Conservation (phyloP, 78 protist species). For the Dictyostelium discoideum region dicty_2.7 NC_007091.3:1988501-1989000, state of each 20-base stretch:
- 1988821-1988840: conserved; percentile 10
- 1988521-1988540: conserved; percentile 42
- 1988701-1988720: neutral
- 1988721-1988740: neutral
- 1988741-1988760: conserved; percentile 36
- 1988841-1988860: conserved; percentile 63
- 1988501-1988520: conserved; percentile 17
- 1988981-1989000: conserved; percentile 51
- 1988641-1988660: conserved; percentile 2
- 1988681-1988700: neutral
- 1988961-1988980: conserved; percentile 52
- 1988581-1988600: conserved; percentile 62
- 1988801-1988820: conserved; percentile 55
- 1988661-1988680: neutral
- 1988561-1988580: conserved; percentile 40
- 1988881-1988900: neutral
- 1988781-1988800: conserved; percentile 71
- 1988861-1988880: conserved; percentile 17
- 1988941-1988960: conserved; percentile 38
- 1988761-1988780: conserved; percentile 21
- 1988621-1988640: conserved; percentile 61
- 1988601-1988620: conserved; percentile 41
- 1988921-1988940: conserved; percentile 65
- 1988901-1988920: conserved; percentile 62
- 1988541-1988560: conserved; percentile 4